These are phyloP conservation scores for Trichophyton schoenleinii DNA, from an alignment of 2,329 filamentous ascomycete species.

Conservation along the genomic window DNA sequence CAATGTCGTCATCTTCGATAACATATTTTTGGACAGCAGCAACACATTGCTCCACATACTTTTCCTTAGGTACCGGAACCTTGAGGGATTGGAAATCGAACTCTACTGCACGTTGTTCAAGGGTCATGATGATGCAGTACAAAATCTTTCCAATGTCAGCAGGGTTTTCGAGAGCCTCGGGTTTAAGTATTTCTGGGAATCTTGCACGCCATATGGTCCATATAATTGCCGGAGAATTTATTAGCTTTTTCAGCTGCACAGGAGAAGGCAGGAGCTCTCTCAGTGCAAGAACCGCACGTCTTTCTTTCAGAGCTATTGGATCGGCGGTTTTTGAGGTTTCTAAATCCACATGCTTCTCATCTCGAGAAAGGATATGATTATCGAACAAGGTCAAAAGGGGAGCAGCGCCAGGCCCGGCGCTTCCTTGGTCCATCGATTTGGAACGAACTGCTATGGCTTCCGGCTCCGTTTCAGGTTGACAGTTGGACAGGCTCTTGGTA, in stretches of 20 bases:
- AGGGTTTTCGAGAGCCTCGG: slow-evolving; percentile 19
- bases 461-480: not conserved
- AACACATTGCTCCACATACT: slow-evolving; percentile 36
- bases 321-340: not conserved
- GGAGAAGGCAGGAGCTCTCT: slow-evolving; percentile 24
- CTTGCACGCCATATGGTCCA: slow-evolving; percentile 24
- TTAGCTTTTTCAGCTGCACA: slow-evolving; percentile 23
- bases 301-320: slow-evolving; percentile 18
- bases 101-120: slow-evolving; percentile 30
- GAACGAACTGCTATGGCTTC: not conserved
- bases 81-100: slow-evolving; percentile 26
- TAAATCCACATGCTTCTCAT: not conserved
- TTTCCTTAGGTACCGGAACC: slow-evolving; percentile 30
- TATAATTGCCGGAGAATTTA: slow-evolving; percentile 21
- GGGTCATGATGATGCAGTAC: slow-evolving; percentile 34
- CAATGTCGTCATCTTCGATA: slow-evolving; percentile 38
- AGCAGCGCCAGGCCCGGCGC: slow-evolving; percentile 20
- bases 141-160: slow-evolving; percentile 31
- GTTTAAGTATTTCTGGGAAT: slow-evolving; percentile 22
- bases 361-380: slow-evolving; percentile 22
- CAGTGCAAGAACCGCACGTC: slow-evolving; percentile 18
- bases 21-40: slow-evolving; percentile 38
- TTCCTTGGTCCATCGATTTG: not conserved
- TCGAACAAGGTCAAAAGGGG: slow-evolving; percentile 29
- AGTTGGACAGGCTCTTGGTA: not conserved